Percentiles rank a stretch among this genome's conserved stretches.
These are phyloP conservation scores for Pseudocercospora cruenta DNA, from an alignment of 2,329 filamentous ascomycete species.

Conservation along the genomic window DNA sequence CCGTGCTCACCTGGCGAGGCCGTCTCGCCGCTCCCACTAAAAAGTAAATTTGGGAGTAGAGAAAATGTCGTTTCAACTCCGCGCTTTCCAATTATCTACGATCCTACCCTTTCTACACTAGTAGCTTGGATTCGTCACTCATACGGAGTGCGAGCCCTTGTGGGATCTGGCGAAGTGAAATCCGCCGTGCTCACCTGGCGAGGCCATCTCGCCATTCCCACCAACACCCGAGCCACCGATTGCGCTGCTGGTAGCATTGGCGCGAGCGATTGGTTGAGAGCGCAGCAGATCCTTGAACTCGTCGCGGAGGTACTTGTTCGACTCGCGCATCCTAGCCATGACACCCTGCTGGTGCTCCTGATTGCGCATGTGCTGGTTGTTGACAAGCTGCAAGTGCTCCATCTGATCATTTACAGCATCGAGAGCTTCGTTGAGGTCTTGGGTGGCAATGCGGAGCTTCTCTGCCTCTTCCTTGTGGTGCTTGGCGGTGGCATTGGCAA, in stretches of 20 bases:
- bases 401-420: neutral
- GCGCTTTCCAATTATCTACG: neutral
- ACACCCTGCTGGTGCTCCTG: neutral
- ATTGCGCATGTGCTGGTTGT: neutral
- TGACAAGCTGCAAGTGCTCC: neutral
- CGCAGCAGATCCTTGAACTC: conserved; percentile 13
- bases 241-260: neutral
- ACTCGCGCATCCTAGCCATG: conserved; percentile 3
- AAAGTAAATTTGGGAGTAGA: neutral
- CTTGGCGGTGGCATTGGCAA: conserved; percentile 3
- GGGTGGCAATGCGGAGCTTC: neutral
- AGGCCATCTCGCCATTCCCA: neutral
- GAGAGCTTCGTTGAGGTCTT: conserved; percentile 5
- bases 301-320: conserved; percentile 8
- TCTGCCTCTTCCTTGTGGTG: conserved; percentile 10
- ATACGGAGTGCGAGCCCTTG: neutral
- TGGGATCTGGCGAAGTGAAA: neutral
- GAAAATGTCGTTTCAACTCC: neutral
- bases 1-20: neutral
- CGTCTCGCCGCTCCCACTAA: neutral
- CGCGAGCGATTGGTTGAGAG: neutral
- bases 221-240: neutral
- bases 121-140: neutral
- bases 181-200: neutral
- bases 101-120: neutral